Evolutionary conservation across 768 basidiomycete genomes (phyloP).

Genomic region (Psilocybe cubensis): DNA sequence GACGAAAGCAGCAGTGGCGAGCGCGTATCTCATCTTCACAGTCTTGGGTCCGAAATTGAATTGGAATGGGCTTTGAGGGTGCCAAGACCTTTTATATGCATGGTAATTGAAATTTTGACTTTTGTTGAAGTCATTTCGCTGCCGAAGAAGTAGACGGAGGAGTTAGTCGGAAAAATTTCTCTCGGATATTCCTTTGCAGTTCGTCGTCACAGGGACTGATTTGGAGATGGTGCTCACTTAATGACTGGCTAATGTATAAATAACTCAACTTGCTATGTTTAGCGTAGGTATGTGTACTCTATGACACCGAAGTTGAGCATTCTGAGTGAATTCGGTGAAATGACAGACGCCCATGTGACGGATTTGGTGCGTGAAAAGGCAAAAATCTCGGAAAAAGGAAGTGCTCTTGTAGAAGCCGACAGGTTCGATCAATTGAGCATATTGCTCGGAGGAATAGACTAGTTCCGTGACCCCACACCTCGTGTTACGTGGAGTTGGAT

Average conservation of each 20-base stretch:
- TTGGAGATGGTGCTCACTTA: background rate
- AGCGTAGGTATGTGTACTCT: background rate
- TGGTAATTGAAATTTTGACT: background rate
- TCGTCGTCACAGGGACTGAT: background rate
- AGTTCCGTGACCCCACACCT: background rate
- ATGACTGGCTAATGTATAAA: background rate
- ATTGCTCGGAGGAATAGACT: background rate
- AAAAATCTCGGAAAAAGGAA: conserved; percentile 9
- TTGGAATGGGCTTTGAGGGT: background rate
- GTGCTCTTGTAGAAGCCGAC: background rate
- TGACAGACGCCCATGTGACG: conserved; percentile 2
- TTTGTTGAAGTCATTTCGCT: background rate
- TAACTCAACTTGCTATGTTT: background rate
- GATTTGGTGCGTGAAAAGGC: background rate
- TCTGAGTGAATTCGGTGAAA: conserved; percentile 6
- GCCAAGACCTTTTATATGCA: background rate
- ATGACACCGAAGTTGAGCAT: background rate
- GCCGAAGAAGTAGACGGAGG: background rate
- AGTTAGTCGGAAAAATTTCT: background rate
- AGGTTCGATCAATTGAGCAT: background rate
- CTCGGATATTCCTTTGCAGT: background rate
- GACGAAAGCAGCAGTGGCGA: conserved; percentile 35
- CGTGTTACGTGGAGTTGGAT: background rate
- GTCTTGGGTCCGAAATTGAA: background rate
- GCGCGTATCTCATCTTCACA: conserved; percentile 32